Evolutionary conservation across 768 basidiomycete species (phyloP).

Genomic region (Trametes cubensis): DNA sequence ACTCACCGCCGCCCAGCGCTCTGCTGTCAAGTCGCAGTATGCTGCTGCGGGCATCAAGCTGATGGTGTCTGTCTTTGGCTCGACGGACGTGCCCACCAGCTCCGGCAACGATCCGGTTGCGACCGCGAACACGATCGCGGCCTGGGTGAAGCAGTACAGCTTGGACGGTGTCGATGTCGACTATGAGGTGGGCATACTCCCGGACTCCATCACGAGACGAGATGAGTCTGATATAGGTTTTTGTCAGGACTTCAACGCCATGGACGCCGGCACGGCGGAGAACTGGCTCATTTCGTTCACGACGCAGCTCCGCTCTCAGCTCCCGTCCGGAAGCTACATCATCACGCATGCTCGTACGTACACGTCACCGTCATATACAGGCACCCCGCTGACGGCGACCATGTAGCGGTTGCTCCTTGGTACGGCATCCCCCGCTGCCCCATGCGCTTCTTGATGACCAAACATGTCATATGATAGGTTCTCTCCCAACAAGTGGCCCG

Average conservation of each 20-base stretch:
- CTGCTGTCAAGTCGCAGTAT: conserved; percentile 49
- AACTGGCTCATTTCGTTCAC: conserved; percentile 44
- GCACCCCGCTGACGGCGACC: neutral
- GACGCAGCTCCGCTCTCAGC: conserved; percentile 38
- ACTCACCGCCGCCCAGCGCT: conserved; percentile 42
- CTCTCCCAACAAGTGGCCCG: conserved; percentile 37
- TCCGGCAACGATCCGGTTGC: conserved; percentile 41
- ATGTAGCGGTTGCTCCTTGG: conserved; percentile 48
- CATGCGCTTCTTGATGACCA: neutral
- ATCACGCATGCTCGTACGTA: conserved; percentile 41
- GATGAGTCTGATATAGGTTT: neutral
- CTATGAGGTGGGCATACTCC: conserved; percentile 42
- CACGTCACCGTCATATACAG: conserved; percentile 16
- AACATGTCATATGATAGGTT: conserved; percentile 34
- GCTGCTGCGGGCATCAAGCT: conserved; percentile 58
- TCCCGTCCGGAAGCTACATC: conserved; percentile 39
- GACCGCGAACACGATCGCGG: conserved; percentile 47
- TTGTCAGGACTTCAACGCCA: conserved; percentile 62
- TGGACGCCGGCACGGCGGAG: conserved; percentile 58
- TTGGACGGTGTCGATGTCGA: conserved; percentile 59
- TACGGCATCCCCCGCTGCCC: conserved; percentile 11
- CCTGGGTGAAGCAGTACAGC: conserved; percentile 48
- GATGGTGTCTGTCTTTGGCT: conserved; percentile 59
- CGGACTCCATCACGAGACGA: conserved; percentile 1
- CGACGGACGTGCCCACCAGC: conserved; percentile 48